phyloP scores from a whole-genome alignment of 805 yeast species.

The Wickerhamiella brachini region DNA sequence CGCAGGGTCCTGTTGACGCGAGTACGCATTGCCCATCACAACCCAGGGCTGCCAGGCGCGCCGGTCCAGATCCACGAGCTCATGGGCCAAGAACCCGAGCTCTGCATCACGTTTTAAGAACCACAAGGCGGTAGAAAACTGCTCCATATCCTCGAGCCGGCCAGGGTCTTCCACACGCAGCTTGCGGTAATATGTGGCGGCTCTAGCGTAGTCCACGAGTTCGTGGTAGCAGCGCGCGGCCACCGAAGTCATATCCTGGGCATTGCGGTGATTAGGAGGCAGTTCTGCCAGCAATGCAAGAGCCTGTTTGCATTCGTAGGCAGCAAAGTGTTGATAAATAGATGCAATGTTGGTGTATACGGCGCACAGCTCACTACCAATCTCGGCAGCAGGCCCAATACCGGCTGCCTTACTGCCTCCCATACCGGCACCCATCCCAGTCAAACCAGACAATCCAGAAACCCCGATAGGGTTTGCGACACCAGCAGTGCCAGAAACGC shows the following conservation, averaged over 20 bases:
- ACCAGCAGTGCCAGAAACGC: too few species aligned
- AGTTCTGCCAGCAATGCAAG: constrained; percentile 51
- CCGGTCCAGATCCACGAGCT: constrained; percentile 45
- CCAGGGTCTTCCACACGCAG: constrained; percentile 63
- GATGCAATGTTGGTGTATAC: background rate
- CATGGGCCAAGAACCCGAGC: constrained; percentile 71
- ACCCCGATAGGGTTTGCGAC: too few species aligned
- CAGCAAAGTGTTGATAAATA: constrained; percentile 6
- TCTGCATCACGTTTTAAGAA: constrained; percentile 73
- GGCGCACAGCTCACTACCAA: background rate
- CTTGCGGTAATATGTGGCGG: constrained; percentile 47
- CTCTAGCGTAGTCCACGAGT: constrained; percentile 67
- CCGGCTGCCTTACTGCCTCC: too few species aligned
- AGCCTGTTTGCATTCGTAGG: constrained; percentile 70
- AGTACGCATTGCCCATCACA: constrained; percentile 75
- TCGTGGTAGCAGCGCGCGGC: constrained; percentile 77
- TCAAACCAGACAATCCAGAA: too few species aligned
- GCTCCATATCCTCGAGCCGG: constrained; percentile 78
- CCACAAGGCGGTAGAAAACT: constrained; percentile 83
- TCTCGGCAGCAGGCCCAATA: too few species aligned
- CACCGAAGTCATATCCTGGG: constrained; percentile 79
- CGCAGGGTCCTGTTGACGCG: constrained; percentile 70
- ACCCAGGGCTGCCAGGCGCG: constrained; percentile 83
- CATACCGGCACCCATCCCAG: too few species aligned
- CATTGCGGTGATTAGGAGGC: constrained; percentile 45